Conservation (phyloP, 2,329 filamentous ascomycete genomes). For the Annulohypoxylon truncatum region DNA sequence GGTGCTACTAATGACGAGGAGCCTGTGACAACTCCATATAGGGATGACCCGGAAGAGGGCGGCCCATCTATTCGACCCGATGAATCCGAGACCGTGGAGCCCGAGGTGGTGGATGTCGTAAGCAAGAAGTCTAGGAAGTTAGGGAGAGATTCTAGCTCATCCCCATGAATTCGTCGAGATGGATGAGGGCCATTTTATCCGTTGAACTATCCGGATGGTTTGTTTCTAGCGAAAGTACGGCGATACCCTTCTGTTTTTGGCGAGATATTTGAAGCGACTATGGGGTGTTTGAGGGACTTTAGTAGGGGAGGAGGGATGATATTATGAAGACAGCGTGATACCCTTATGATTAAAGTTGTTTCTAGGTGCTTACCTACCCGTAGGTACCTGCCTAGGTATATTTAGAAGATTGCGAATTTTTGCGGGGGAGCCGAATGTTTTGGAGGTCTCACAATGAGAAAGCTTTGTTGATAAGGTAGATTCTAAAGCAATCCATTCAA, state of each 20-base stretch:
- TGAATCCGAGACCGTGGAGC: conserved; percentile 32
- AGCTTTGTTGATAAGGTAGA: not conserved
- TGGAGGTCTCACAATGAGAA: not conserved
- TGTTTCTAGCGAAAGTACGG: not conserved
- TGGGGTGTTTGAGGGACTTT: not conserved
- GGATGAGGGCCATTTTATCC: not conserved
- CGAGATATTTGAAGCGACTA: not conserved
- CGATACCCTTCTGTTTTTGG: not conserved
- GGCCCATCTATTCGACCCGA: conserved; percentile 18
- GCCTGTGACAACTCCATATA: conserved; percentile 20
- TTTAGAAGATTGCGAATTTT: not conserved
- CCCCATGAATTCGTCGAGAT: not conserved
- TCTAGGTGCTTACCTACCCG: not conserved
- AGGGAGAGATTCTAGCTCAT: conserved; percentile 23
- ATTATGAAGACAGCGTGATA: conserved; percentile 27
- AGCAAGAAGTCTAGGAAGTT: conserved; percentile 35
- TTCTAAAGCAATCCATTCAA: not conserved
- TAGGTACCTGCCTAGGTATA: too few species aligned
- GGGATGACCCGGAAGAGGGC: conserved; percentile 31
- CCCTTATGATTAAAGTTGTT: conserved; percentile 21
- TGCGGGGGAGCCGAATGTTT: not conserved
- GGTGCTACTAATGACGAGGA: conserved; percentile 33
- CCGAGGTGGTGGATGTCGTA: conserved; percentile 39
- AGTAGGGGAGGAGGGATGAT: not conserved
- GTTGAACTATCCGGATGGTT: not conserved